Conservation (phyloP, 345 rosid genomes). For the Populus pruinosa region DNA sequence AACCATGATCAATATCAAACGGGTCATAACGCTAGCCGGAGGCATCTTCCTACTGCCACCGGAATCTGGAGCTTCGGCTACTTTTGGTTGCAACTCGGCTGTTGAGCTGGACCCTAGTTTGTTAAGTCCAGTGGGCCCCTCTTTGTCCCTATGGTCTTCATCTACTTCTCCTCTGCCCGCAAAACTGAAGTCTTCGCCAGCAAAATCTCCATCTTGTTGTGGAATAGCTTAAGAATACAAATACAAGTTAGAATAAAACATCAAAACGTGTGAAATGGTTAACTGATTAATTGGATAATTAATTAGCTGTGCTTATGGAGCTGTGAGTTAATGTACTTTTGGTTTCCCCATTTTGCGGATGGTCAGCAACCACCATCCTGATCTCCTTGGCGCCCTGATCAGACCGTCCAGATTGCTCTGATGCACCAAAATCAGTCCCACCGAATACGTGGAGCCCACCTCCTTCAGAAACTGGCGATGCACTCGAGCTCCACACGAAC, state of each 20-base stretch:
- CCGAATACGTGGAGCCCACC: conserved; percentile 70
- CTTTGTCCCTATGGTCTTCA: conserved; percentile 14
- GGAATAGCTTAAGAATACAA: conserved; percentile 32
- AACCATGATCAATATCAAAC: conserved; percentile 35
- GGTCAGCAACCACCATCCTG: conserved; percentile 79
- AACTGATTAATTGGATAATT: not conserved
- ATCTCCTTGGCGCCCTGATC: conserved; percentile 92
- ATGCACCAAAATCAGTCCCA: conserved; percentile 46
- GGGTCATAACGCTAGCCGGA: conserved; percentile 36
- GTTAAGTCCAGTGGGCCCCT: conserved; percentile 34
- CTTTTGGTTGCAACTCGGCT: conserved; percentile 58
- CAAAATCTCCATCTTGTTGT: conserved; percentile 45
- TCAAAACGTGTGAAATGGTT: not conserved
- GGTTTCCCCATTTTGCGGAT: conserved; percentile 63
- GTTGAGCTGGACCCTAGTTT: conserved; percentile 60
- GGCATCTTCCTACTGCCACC: conserved; percentile 32
- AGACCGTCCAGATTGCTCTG: conserved; percentile 72
- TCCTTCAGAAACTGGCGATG: conserved; percentile 39
- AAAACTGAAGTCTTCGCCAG: conserved; percentile 50
- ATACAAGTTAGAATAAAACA: not conserved
- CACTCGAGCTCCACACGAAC: conserved; percentile 47
- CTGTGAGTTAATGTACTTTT: conserved; percentile 44
- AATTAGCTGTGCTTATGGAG: not conserved
- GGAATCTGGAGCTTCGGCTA: conserved; percentile 26
- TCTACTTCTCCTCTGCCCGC: conserved; percentile 51